Percentiles rank a stretch among this genome's conserved stretches.
Evolutionary conservation across 148 eudicot species (phyloP).

Genomic region (Rheum nobile): DNA sequence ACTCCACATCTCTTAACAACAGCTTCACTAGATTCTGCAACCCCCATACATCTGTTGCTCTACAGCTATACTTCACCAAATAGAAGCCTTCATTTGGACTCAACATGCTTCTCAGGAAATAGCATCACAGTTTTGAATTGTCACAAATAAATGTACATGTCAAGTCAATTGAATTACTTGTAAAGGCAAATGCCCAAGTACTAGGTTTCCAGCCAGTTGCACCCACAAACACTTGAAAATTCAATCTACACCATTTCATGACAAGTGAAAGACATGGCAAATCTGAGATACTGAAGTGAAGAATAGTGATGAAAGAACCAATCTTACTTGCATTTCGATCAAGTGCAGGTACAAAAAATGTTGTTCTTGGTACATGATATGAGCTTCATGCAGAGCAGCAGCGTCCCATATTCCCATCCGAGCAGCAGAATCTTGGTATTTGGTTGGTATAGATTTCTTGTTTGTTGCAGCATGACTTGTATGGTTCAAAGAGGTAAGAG

Average conservation of each 20-base stretch:
- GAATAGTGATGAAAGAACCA: too few relatives aligned
- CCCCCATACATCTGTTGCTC: background rate
- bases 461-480: background rate
- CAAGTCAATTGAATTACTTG: background rate
- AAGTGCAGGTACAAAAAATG: background rate
- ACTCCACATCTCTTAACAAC: slow-evolving; percentile 1
- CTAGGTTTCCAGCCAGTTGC: background rate
- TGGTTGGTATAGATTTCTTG: background rate
- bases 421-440: background rate
- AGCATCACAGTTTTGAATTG: background rate
- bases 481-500: background rate
- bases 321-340: background rate
- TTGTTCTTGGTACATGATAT: background rate
- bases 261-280: background rate
- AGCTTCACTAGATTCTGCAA: background rate
- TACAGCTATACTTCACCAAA: slow-evolving; percentile 8
- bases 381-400: background rate
- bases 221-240: background rate
- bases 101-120: background rate
- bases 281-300: background rate
- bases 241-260: background rate
- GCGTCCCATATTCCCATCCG: background rate
- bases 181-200: background rate
- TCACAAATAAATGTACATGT: background rate
- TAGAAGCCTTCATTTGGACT: slow-evolving; percentile 1